Base-by-base conservation (phyloP, 805 yeast species). In the Metschnikowia chrysomelidarum region DNA sequence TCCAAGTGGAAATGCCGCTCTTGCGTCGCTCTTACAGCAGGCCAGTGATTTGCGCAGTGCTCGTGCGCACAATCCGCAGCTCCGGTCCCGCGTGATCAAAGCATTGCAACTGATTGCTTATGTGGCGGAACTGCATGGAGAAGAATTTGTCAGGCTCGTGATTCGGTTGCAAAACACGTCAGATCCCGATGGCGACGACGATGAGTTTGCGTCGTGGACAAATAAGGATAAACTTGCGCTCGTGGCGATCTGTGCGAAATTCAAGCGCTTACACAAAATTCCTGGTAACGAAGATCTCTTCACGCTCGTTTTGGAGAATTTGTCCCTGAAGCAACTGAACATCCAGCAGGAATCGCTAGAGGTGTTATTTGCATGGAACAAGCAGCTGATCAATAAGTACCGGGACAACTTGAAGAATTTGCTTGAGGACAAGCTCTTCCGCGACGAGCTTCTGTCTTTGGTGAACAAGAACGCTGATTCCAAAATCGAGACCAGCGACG, bases 401-500 rank as follows among this genome's bases (percentile, higher is more conserved):
- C 69, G 72, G 38, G 95, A 83, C 41, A 81, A 82, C 47, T 63
- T 93, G 49, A 72, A 63, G 30, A 88, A 82, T 43, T 59, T 93
- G 39, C 64, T 91, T 12, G 96, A 91, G 56, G 95, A 87, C 42
- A 75, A 85, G 2, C 64, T 82, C 12, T 89, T 87, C 64, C 76
- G 87, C 40, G 98, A 93, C 59, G 97, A 89, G 59, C 64, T 89
- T 19, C 67, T 84, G 14, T 74, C 71, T 12, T 71, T 93, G 24
- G 61, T 86, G 13, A 69, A 73, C 13, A 33, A 31, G 24, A 69
- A 67, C 24, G 64, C 71, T 14, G 77, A 72, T 4, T 72, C 78
- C 7, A 67, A 62, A 3, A 69, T 88, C 35, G 87, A 83, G 43
- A 69, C 66, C 6, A 67, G 66, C 3, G 97, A 93, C 53, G 63